Evolutionary conservation across 345 rosid genomes (phyloP), one percentile per base, ranked within the genome.

Genomic region (Ricinus communis): DNA sequence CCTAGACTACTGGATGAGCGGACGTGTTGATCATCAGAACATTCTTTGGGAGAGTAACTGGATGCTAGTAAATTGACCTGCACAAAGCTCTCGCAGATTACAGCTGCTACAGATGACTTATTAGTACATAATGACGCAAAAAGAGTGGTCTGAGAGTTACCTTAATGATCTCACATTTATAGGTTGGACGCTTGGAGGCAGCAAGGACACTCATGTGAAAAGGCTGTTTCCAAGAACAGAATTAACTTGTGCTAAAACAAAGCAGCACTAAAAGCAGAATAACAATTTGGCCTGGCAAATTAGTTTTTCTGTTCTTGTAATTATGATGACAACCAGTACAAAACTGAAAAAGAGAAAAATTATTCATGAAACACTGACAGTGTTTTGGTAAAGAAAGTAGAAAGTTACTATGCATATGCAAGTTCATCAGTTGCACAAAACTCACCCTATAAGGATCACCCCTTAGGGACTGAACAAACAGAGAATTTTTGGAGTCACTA

Each of bases 401-500:
- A 33, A 33, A 6, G 38, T 33, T n/a, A 33, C 2, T 33, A 33
- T 33, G 4, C 38, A 33, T 33, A 33, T 33, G 38, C 38, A n/a
- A n/a, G n/a, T 33, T 33, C 38, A 33, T 33, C 38, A 2, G 38
- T 33, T 33, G 38, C 38, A 33, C 58, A 14, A 53, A 69, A 60
- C 86, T 80, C 73, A 84, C 90, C 81, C 87, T 77, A 77, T 71
- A 84, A 52, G 87, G 87, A 69, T 86, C 87, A 36, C 87, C 87
- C 72, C 90, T 74, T 61, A 86, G 65, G 73, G 87, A 86, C 78
- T 86, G 90, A 56, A 84, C 85, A 64, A 66, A 82, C 63, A 82
- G 22, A 57, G 84, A 71, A 52, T 77, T 82, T 65, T 84, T 86
- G 1, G 81, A 69, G 38, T 76, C 85, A 30, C 21, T 28, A 66